Conservation (phyloP, 495 filamentous ascomycete species). For the Rostrohypoxylon terebratum region DNA sequence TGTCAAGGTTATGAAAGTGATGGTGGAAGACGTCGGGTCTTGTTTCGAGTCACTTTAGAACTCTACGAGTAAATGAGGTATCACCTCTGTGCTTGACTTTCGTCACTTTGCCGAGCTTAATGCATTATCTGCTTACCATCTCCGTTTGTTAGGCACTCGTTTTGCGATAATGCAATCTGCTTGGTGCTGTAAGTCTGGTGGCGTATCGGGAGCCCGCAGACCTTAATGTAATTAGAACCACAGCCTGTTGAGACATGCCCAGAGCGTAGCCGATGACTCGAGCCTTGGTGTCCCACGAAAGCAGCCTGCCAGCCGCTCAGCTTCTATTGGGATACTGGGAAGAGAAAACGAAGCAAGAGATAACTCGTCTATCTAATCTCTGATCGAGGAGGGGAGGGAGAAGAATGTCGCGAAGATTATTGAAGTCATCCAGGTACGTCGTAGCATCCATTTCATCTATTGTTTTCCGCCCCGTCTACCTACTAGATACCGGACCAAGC, state of each 20-base stretch:
- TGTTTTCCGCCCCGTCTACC: constrained; percentile 5
- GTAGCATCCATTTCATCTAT: constrained; percentile 2
- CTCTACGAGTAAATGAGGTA: background rate
- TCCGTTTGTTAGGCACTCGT: constrained; percentile 36
- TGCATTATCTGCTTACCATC: constrained; percentile 26
- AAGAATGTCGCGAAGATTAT: background rate
- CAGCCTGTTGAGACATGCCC: constrained; percentile 40
- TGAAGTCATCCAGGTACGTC: constrained; percentile 24
- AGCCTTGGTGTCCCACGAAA: constrained; percentile 44
- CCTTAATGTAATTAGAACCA: constrained; percentile 43
- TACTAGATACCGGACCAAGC: constrained; percentile 7
- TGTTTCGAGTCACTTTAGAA: constrained; percentile 16
- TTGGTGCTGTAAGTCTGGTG: constrained; percentile 39
- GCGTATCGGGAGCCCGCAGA: constrained; percentile 44
- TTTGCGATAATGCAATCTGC: constrained; percentile 40
- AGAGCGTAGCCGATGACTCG: constrained; percentile 48
- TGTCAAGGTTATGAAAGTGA: constrained; percentile 3
- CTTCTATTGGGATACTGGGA: constrained; percentile 18
- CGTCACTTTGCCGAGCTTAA: background rate
- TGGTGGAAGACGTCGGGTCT: constrained; percentile 22
- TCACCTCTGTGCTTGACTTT: background rate
- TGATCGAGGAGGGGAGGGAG: constrained; percentile 5
- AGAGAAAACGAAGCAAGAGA: constrained; percentile 12
- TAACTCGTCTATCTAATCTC: constrained; percentile 2
- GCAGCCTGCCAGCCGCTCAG: constrained; percentile 35